Percentiles rank a stretch among this genome's conserved stretches.
Conservation (phyloP, 306 rosid species). For the Casuarina cunninghamiana region DNA sequence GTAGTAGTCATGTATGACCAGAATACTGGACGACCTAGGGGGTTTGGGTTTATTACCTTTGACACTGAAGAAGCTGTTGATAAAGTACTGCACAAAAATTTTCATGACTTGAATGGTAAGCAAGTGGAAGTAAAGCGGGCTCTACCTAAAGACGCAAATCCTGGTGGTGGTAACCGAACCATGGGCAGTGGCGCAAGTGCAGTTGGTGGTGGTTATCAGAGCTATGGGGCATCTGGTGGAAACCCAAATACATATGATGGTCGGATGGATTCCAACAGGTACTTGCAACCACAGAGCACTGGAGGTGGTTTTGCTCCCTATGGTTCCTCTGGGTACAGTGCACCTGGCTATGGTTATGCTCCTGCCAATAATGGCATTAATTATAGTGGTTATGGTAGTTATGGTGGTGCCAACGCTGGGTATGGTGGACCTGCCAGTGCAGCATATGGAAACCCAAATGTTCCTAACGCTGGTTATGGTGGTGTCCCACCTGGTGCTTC, state of each 20-base stretch:
- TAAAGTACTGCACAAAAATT: constrained; percentile 91
- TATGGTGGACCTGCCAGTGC: constrained; percentile 87
- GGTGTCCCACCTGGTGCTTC: constrained; percentile 88
- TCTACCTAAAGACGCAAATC: constrained; percentile 98
- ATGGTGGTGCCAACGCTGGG: constrained; percentile 74
- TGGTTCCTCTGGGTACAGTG: constrained; percentile 76
- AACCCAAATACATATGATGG: constrained; percentile 81
- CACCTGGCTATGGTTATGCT: constrained; percentile 92
- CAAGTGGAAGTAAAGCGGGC: constrained; percentile 99
- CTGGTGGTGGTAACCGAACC: constrained; percentile 79
- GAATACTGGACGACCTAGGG: constrained; percentile 96
- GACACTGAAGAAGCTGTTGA: constrained; percentile 95
- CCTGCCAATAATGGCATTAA: constrained; percentile 85
- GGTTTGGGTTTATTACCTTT: constrained; percentile 95
- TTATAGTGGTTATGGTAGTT: constrained; percentile 83
- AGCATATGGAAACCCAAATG: constrained; percentile 87
- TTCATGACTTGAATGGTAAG: constrained; percentile 94
- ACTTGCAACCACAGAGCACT: constrained; percentile 78
- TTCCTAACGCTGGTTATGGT: constrained; percentile 77
- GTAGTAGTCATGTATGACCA: constrained; percentile 98
- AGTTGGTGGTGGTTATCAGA: constrained; percentile 69
- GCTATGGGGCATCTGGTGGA: constrained; percentile 89
- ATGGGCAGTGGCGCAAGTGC: constrained; percentile 67
- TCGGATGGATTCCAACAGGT: constrained; percentile 89
- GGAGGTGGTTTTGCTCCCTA: constrained; percentile 89